phyloP scores from a whole-genome alignment of 495 filamentous ascomycete genomes.

The Hypoxylon fuscum region DNA sequence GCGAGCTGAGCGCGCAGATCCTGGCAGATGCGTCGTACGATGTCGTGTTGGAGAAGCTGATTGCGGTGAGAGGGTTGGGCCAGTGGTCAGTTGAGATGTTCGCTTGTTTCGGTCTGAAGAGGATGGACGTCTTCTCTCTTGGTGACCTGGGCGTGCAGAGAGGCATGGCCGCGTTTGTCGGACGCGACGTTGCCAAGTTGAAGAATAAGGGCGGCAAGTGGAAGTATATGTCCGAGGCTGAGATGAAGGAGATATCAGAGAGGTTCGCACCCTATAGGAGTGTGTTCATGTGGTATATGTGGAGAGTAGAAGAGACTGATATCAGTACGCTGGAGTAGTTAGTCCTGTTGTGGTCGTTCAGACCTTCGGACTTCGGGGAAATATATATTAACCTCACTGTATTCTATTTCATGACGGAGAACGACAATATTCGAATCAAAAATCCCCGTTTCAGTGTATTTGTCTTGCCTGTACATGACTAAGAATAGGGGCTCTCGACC shows the following conservation, averaged over 20 bases:
- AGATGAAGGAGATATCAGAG: conserved; percentile 85
- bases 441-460: too few species aligned
- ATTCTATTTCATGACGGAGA: too few species aligned
- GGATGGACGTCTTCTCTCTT: conserved; percentile 90
- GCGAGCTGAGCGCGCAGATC: conserved; percentile 78
- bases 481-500: neutral
- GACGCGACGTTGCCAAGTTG: conserved; percentile 81
- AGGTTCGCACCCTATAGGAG: conserved; percentile 84
- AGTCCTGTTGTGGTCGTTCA: neutral
- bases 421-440: too few species aligned
- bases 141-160: conserved; percentile 95
- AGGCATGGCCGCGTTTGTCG: conserved; percentile 89
- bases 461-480: neutral
- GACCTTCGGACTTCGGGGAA: neutral
- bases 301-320: conserved; percentile 82
- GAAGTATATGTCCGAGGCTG: conserved; percentile 95
- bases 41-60: conserved; percentile 81
- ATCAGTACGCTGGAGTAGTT: conserved; percentile 66
- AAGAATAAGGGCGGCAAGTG: conserved; percentile 90
- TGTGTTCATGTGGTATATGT: conserved; percentile 68
- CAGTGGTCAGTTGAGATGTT: conserved; percentile 98
- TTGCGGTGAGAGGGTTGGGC: conserved; percentile 87
- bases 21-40: conserved; percentile 82
- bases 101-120: conserved; percentile 87
- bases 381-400: neutral